phyloP scores from a whole-genome alignment of 768 basidiomycete genomes.

The Trametes elegans region DNA sequence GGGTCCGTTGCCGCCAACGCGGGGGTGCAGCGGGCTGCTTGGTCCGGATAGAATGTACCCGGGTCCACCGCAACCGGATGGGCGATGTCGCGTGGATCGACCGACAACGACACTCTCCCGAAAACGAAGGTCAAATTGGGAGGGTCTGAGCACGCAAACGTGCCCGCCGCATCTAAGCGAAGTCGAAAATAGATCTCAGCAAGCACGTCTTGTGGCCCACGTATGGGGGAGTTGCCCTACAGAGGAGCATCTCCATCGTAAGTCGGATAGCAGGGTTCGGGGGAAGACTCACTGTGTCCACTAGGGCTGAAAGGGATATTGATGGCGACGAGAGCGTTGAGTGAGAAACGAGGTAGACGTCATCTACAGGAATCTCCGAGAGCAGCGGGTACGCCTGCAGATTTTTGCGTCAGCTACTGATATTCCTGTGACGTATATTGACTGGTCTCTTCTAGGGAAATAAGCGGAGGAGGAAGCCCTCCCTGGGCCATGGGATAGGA shows the following conservation, averaged over 20 bases:
- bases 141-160: slow-evolving; percentile 56
- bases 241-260: background rate
- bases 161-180: slow-evolving; percentile 29
- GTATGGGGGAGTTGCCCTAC: slow-evolving; percentile 75
- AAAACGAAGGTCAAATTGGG: slow-evolving; percentile 69
- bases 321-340: slow-evolving; percentile 48
- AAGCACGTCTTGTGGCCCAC: slow-evolving; percentile 70
- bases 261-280: background rate
- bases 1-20: slow-evolving; percentile 64
- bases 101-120: slow-evolving; percentile 64
- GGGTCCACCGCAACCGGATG: slow-evolving; percentile 35
- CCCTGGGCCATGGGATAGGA: slow-evolving; percentile 49
- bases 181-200: slow-evolving; percentile 42
- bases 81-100: slow-evolving; percentile 74
- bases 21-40: slow-evolving; percentile 44
- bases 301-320: slow-evolving; percentile 58
- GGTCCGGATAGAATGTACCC: slow-evolving; percentile 22
- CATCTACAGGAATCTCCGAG: slow-evolving; percentile 73
- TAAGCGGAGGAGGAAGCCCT: slow-evolving; percentile 53
- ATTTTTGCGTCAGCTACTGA: background rate
- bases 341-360: slow-evolving; percentile 67
- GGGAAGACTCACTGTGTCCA: slow-evolving; percentile 58
- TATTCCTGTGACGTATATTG: background rate
- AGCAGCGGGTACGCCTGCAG: slow-evolving; percentile 31
- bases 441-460: slow-evolving; percentile 58